Evolutionary conservation across 2,329 filamentous ascomycete species (phyloP), one percentile per base, ranked within the genome.

Genomic region (Sporothrix dimorphospora): DNA sequence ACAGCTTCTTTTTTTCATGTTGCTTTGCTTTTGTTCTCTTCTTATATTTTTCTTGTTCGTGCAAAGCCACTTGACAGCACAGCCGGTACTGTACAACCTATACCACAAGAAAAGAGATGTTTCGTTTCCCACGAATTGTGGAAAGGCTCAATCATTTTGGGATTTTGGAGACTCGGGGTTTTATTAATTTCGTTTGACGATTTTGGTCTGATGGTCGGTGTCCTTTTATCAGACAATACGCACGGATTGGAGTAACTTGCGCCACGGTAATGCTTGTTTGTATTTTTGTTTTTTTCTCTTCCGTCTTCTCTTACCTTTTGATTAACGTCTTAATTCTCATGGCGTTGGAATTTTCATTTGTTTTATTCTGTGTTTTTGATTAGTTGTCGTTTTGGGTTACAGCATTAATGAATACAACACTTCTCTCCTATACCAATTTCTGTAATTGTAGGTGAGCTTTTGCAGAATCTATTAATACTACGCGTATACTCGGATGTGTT

Each of bases 281-380:
- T 24, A 27, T 21, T 30, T 55, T 55, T 9, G 9, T 8, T 34
- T 3, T 21, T 42, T 12, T n/a, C 11, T 24, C 57, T 11, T 9
- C 49, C 24, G 3, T 19, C 19, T 49, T 49, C n/a, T 9, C 47
- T n/a, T n/a, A 5, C 24, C 34, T 38, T 21, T 47, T 66, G 63
- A 27, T 49, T 66, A 65, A 65, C 42, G 21, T 65, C 61, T 65
- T 49, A 66, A 42, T 42, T 66, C 21, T 66, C 63, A 66, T 66
- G 63, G 63, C 63, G 42, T 34, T 66, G 63, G 19, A 49, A 66
- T 49, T 34, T 66, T 1, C 5, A 11, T 34, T 49, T 16, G 8
- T 66, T n/a, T 30, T 66, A 3, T 21, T 34, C 27, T 19, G 7
- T 19, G 19, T 61, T 34, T 21, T 7, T 49, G 40, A 16, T 4